A percentile compares a stretch with the other conserved stretches of the same genome.
phyloP scores from a whole-genome alignment of 208 protist species.

The Leishmania turanica region DNA sequence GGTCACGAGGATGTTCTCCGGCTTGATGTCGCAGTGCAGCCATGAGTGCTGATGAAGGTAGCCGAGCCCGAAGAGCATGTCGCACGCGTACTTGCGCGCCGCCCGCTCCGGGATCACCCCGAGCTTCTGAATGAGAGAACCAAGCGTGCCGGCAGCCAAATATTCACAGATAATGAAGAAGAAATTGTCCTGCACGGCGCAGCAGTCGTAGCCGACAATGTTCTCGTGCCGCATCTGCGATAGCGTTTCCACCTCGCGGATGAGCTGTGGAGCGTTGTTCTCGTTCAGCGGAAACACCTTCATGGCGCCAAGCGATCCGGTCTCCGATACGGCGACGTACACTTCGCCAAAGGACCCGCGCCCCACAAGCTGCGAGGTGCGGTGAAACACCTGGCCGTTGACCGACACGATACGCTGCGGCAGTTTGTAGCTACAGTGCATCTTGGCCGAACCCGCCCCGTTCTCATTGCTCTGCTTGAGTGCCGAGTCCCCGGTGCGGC shows the following conservation, averaged over 20 bases:
- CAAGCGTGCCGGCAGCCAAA: slow-evolving; percentile 77
- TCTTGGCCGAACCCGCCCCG: background rate
- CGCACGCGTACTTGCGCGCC: slow-evolving; percentile 56
- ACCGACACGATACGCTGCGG: slow-evolving; percentile 41
- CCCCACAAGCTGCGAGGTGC: slow-evolving; percentile 49
- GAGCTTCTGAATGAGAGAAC: slow-evolving; percentile 52
- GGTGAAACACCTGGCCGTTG: slow-evolving; percentile 49
- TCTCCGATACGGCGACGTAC: slow-evolving; percentile 66
- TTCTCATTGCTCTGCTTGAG: background rate
- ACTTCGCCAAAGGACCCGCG: slow-evolving; percentile 69
- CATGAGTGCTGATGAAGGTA: slow-evolving; percentile 86
- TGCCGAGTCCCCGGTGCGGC: background rate
- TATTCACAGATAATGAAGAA: slow-evolving; percentile 89
- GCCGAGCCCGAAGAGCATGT: slow-evolving; percentile 73
- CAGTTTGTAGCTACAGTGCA: slow-evolving; percentile 9
- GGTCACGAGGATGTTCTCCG: slow-evolving; percentile 88
- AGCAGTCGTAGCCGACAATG: slow-evolving; percentile 95
- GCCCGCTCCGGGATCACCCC: slow-evolving; percentile 43
- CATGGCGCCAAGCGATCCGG: slow-evolving; percentile 68
- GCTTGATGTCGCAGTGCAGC: slow-evolving; percentile 93
- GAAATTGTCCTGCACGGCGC: slow-evolving; percentile 55
- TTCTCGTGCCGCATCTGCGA: slow-evolving; percentile 84
- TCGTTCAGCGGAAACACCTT: slow-evolving; percentile 54
- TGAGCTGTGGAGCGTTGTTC: slow-evolving; percentile 29
- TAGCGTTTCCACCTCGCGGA: slow-evolving; percentile 77